Evolutionary conservation across 306 rosid genomes (phyloP).

Genomic region (Inga leiocalycina): DNA sequence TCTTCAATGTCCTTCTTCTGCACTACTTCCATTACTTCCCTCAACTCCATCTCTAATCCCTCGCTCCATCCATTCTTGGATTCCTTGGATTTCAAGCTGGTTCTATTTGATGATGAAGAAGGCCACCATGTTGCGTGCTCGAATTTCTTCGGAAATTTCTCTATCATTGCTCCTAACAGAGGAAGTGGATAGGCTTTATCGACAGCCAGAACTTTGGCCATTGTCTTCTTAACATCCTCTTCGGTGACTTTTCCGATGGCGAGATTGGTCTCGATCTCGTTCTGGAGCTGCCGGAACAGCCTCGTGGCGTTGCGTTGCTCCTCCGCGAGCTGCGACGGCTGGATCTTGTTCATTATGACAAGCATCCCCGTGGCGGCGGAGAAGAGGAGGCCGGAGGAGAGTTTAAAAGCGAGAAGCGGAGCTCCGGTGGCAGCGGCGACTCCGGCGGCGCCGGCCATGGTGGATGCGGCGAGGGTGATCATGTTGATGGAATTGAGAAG

Average conservation of each 20-base stretch:
- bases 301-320: constrained; percentile 82
- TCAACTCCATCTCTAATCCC: constrained; percentile 55
- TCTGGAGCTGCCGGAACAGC: constrained; percentile 59
- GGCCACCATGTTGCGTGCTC: constrained; percentile 94
- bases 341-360: constrained; percentile 68
- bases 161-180: constrained; percentile 74
- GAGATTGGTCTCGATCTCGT: constrained; percentile 52
- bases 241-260: constrained; percentile 37
- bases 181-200: constrained; percentile 93
- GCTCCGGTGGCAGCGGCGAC: constrained; percentile 30
- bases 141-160: constrained; percentile 62
- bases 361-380: constrained; percentile 76
- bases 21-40: constrained; percentile 54
- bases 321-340: constrained; percentile 89
- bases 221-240: constrained; percentile 47
- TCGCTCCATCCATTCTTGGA: constrained; percentile 68
- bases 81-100: not conserved
- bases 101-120: not conserved
- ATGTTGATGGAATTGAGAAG: constrained; percentile 74
- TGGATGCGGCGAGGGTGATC: constrained; percentile 75
- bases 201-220: constrained; percentile 59
- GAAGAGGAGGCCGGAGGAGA: constrained; percentile 63
- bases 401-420: constrained; percentile 51
- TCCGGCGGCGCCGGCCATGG: constrained; percentile 58
- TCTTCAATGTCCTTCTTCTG: constrained; percentile 73